A percentile compares a stretch with the other conserved stretches of the same genome.
Evolutionary conservation across 345 rosid genomes (phyloP).

Genomic region (Citrus hindsii): DNA sequence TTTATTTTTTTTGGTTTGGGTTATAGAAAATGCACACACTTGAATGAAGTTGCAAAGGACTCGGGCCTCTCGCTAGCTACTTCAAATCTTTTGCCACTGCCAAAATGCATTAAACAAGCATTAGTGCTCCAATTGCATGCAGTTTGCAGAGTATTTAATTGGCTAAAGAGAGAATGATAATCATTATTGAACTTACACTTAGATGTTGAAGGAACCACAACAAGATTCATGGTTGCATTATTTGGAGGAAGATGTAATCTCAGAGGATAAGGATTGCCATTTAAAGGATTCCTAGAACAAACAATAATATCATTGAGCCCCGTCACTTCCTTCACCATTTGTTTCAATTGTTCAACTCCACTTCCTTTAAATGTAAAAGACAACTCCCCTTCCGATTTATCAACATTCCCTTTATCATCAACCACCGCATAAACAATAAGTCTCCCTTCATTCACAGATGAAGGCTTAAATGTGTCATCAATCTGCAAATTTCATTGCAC

Average conservation of each 20-base stretch:
- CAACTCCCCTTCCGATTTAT: slow-evolving; percentile 36
- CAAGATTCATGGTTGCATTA: slow-evolving; percentile 67
- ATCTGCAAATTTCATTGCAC: slow-evolving; percentile 31
- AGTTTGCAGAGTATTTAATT: neutral
- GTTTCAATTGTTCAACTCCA: slow-evolving; percentile 57
- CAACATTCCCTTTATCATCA: slow-evolving; percentile 45
- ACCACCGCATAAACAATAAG: slow-evolving; percentile 57
- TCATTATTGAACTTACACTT: slow-evolving; percentile 27
- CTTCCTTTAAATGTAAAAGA: slow-evolving; percentile 62
- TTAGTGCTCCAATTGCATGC: neutral
- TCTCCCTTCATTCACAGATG: slow-evolving; percentile 56
- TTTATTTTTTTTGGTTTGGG: too few relatives aligned
- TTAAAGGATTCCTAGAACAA: slow-evolving; percentile 72
- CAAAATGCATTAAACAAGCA: neutral
- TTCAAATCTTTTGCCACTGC: slow-evolving; percentile 26
- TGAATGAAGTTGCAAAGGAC: slow-evolving; percentile 9
- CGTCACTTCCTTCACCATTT: slow-evolving; percentile 55
- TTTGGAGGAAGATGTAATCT: slow-evolving; percentile 94
- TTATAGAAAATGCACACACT: neutral
- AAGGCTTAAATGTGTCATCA: slow-evolving; percentile 22
- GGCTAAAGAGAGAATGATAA: neutral
- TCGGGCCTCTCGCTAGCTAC: neutral
- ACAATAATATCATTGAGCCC: slow-evolving; percentile 50
- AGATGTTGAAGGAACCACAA: slow-evolving; percentile 60
- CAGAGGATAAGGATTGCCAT: slow-evolving; percentile 74